Conservation (phyloP, 768 basidiomycete species). For the Termitomyces sp. region DNA sequence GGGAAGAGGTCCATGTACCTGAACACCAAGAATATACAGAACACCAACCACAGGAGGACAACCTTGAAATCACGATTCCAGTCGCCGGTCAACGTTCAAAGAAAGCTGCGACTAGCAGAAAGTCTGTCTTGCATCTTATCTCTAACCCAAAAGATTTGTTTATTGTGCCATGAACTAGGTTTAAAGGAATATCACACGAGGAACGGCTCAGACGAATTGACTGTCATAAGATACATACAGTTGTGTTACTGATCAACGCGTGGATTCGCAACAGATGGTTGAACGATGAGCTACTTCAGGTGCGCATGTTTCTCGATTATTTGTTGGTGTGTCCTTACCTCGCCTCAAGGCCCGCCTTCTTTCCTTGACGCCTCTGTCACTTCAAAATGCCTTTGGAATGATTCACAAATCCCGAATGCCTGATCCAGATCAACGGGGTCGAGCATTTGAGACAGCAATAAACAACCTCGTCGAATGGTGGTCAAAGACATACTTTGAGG, state of each 20-base stretch:
- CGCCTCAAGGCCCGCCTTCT: conserved; percentile 75
- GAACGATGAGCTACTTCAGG: conserved; percentile 80
- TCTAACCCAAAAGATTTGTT: conserved; percentile 5
- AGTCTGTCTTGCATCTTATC: conserved; percentile 31
- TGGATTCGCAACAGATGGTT: conserved; percentile 75
- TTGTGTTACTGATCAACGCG: conserved; percentile 74
- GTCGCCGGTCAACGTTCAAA: conserved; percentile 25
- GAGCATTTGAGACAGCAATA: conserved; percentile 82
- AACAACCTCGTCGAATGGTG: conserved; percentile 80
- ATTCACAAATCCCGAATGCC: conserved; percentile 81
- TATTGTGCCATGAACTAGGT: conserved; percentile 23
- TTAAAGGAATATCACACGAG: conserved; percentile 49
- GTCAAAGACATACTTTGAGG: conserved; percentile 64
- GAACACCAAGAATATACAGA: conserved; percentile 24
- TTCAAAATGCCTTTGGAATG: conserved; percentile 76
- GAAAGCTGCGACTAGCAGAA: conserved; percentile 26
- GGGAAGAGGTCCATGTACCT: conserved; percentile 72
- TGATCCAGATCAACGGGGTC: conserved; percentile 74
- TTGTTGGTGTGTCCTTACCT: conserved; percentile 2
- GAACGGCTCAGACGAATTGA: conserved; percentile 74
- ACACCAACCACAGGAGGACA: conserved; percentile 14
- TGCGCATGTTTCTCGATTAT: conserved; percentile 28
- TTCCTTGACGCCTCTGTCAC: conserved; percentile 73
- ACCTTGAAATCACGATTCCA: conserved; percentile 71
- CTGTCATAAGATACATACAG: conserved; percentile 86